Evolutionary conservation across 768 basidiomycete genomes (phyloP), one percentile per base, ranked within the genome.

Genomic region (Podaxis sp.): DNA sequence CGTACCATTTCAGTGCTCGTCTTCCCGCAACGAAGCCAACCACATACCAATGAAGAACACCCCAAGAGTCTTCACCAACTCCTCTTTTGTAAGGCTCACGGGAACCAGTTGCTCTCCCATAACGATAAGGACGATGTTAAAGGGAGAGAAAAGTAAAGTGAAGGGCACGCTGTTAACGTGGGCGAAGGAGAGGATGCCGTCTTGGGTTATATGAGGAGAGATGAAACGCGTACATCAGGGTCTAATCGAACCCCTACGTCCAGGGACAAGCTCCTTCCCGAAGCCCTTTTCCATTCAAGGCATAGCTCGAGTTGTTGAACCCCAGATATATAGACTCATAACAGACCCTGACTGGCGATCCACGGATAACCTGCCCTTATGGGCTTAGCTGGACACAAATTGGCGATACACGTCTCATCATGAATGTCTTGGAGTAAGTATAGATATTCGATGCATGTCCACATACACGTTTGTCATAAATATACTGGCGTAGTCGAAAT

Each of bases 41-140:
- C 24, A 57, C 65, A 37, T 56, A 70, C 71, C 71, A 49, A 72
- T 64, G 60, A 73, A 69, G 28, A 74, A 60, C 15, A 74, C 72
- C 17, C 73, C 73, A 48, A 71, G 65, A 10, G 70, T 67, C 37
- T 63, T 65, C 53, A 70, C 69, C n/a, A 71, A 64, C 40, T 69
- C 63, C 2, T 59, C 20, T 50, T 60, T 20, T 49, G 55, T 62
- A 36, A 65, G 60, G 37, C 13, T 46, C 22, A 64, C 56, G 44
- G 56, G 30, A 36, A 33, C 30, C 36, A 41, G 53, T 10, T 33
- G 40, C 22, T 51, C 38, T 6, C 33, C 36, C 49, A 59, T 51
- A 12, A 3, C 17, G 24, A 48, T 12, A 13, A 33, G 20, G 20
- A 22, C 22, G 58, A 46, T 36, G n/a, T 24, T 12, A 12, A 40